Evolutionary conservation across 225 moss, liverwort and hornwort genomes (phyloP), one percentile per base, ranked within the genome.

Genomic region (Polytrichum formosum): DNA sequence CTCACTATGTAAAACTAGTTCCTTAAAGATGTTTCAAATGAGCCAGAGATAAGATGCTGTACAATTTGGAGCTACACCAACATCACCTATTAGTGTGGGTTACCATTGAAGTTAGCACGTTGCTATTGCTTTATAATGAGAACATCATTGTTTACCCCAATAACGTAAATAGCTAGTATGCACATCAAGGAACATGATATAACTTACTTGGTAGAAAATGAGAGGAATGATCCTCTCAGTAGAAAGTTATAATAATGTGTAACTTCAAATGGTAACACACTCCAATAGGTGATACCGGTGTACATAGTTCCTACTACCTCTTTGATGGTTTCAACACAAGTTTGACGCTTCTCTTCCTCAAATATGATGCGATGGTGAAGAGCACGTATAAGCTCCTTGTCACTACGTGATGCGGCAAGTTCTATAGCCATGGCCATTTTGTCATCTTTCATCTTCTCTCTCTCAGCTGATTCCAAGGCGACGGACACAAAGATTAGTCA

Each of bases 331-430:
- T 84, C 80, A 46, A 77, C 63, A 16, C 84, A 74, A 69, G 70
- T 71, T 53, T 81, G 78, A 29, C 84, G 77, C 61, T 90, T 75
- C n/a, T 90, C 90, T 78, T 85, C 84, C 35, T 87, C 87, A n/a
- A 77, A 53, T 46, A 82, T 82, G 55, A 87, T 79, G 30, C 85
- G 87, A 78, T 79, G 85, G 67, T 86, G 82, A 73, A 94, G 80
- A 7, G 90, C 86, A 70, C 82, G 79, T 10, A 90, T 79, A 6
- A 92, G 80, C 67, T 90, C 85, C 69, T 87, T 87, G 63, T 85
- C 91, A 74, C 81, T 82, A 58, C 82, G 85, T 2, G 82, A 77
- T 53, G 84, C 76, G 25, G 80, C 83, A 66, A 90, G 75, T 72
- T 88, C 88, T 46, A 76, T 74, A 26, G 83, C 71, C 81, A 89